Evolutionary conservation across 306 rosid species (phyloP), one percentile per base, ranked within the genome.

Genomic region (Cajanus cajan): DNA sequence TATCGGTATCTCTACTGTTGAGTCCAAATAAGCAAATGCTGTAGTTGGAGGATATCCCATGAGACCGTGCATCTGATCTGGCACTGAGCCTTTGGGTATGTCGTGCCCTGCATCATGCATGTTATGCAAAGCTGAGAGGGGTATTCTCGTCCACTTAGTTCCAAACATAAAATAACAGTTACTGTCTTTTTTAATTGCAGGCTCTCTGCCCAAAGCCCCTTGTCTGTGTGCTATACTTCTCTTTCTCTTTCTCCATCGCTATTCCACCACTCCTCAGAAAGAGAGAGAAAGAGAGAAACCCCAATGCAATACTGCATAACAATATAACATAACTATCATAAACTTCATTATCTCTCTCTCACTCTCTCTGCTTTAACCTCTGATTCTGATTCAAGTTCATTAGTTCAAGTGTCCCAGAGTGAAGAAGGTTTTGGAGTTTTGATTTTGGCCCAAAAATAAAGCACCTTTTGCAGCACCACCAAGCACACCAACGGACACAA

Each of bases 201-300:
- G 90, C 91, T 74, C 95, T 79, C 95, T 87, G 88, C 85, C 89
- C 97, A 72, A 90, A 61, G 89, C 83, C 16, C n/a, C 14, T 75
- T 81, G 89, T 83, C 85, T 68, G 83, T 84, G 80, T 80, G 70
- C 28, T 73, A 28, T 28, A 62, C 82, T 65, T 59, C 48, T 70
- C 83, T 76, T 70, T 70, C 79, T 57, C 16, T 47, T 28, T 28
- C 31, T 41, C 62, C 70, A 31, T 80, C 25, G 74, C 64, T 71
- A 62, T 57, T 73, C 72, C 71, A 25, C 71, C 82, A 63, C 76
- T 71, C n/a, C n/a, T n/a, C n/a, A 58, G 18, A 59, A 10, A 28
- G 41, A 61, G 22, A 61, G 12, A 52, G 13, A 19, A 4, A 50
- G 24, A 50, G 6, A 47, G 10, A 51, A 18, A 51, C 3, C 10